Evolutionary conservation across 2,329 filamentous ascomycete genomes (phyloP).

Genomic region (Akanthomyces uredinophilus): DNA sequence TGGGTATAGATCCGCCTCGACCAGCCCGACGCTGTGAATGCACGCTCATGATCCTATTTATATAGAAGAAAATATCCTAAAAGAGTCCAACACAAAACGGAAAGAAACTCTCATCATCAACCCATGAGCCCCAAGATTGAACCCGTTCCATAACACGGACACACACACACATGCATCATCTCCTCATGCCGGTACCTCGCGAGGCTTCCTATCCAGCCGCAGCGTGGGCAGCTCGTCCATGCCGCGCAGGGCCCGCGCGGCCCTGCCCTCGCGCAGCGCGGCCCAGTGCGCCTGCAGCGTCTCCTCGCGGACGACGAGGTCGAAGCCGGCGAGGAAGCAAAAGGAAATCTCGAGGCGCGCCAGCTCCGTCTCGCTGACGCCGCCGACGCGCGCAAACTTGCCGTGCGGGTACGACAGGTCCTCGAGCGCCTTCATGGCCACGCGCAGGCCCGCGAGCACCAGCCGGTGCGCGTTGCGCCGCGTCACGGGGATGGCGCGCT

Average conservation of each 20-base stretch:
- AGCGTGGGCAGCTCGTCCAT: conserved; percentile 12
- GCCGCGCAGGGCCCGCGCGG: conserved; percentile 11
- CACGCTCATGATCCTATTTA: neutral
- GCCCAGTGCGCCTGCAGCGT: conserved; percentile 30
- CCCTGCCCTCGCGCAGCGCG: conserved; percentile 25
- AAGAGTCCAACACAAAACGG: neutral
- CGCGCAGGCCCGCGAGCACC: conserved; percentile 74
- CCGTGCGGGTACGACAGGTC: conserved; percentile 82
- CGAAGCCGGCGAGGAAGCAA: conserved; percentile 81
- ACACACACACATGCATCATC: neutral
- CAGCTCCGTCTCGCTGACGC: conserved; percentile 76
- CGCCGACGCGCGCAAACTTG: conserved; percentile 81
- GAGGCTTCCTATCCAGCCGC: conserved; percentile 13
- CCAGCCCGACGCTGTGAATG: conserved; percentile 4
- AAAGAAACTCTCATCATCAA: neutral
- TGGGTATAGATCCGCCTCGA: conserved; percentile 9
- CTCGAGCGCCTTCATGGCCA: conserved; percentile 93
- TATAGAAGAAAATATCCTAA: neutral
- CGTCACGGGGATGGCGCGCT: conserved; percentile 75
- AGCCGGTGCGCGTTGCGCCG: conserved; percentile 81
- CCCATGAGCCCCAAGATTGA: neutral
- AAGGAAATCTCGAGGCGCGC: conserved; percentile 84
- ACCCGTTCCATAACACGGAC: neutral
- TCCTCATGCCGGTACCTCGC: neutral
- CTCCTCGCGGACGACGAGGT: conserved; percentile 53